phyloP scores from a whole-genome alignment of 306 rosid species.

The Phaseolus lunatus region DNA sequence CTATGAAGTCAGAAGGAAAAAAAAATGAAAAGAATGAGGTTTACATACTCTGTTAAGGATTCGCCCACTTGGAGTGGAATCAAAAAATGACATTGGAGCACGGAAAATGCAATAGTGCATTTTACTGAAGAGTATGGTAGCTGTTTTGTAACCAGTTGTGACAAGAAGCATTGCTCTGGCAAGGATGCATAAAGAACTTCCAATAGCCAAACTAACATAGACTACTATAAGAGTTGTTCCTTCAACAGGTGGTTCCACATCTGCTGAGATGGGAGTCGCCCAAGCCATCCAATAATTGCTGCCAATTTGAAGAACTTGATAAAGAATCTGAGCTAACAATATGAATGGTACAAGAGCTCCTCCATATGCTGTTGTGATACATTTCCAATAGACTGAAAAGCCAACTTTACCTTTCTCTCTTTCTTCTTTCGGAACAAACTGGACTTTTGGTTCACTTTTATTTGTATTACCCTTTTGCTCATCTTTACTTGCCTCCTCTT shows the following conservation, averaged over 20 bases:
- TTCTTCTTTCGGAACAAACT: conserved; percentile 90
- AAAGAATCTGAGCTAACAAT: conserved; percentile 68
- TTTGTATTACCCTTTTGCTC: conserved; percentile 49
- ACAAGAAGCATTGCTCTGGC: conserved; percentile 55
- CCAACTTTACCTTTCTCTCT: conserved; percentile 89
- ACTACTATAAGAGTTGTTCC: conserved; percentile 60
- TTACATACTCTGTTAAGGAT: conserved; percentile 76
- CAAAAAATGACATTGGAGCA: conserved; percentile 90
- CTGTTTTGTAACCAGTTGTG: conserved; percentile 73
- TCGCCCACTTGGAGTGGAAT: conserved; percentile 89
- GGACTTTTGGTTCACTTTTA: conserved; percentile 55
- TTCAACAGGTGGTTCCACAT: conserved; percentile 56
- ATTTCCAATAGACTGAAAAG: conserved; percentile 75
- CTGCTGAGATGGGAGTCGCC: conserved; percentile 80
- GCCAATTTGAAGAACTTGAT: conserved; percentile 81
- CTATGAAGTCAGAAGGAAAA: neutral
- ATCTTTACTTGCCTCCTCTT: conserved; percentile 44
- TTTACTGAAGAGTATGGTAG: conserved; percentile 75
- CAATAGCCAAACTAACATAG: conserved; percentile 73
- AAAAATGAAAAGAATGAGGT: neutral
- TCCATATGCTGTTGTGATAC: conserved; percentile 72
- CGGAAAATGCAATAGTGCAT: conserved; percentile 83
- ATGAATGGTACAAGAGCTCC: conserved; percentile 86
- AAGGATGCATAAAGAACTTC: conserved; percentile 70
- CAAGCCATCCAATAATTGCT: conserved; percentile 97